Evolutionary conservation across 108 stramenopile genomes (phyloP).

Genomic region (Cyclotella atomus): DNA sequence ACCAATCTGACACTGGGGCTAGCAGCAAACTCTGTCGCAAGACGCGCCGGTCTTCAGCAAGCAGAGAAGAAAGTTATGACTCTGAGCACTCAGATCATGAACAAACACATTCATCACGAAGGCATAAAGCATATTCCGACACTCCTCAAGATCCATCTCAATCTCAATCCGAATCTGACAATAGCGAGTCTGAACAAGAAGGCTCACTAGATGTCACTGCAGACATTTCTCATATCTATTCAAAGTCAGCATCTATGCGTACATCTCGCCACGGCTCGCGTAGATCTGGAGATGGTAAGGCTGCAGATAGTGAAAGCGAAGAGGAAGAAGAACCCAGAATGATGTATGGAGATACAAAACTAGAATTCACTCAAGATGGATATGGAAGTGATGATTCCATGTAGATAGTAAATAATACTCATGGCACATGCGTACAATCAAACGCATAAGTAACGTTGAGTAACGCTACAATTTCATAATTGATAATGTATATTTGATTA

Average conservation of each 20-base stretch:
- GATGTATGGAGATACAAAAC: slow-evolving; percentile 51
- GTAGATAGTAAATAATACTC: no score
- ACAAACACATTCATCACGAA: background rate
- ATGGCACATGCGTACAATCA: no score
- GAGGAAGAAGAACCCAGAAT: slow-evolving; percentile 39
- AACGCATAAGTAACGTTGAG: no score
- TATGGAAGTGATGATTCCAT: slow-evolving; percentile 22
- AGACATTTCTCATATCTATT: slow-evolving; percentile 41
- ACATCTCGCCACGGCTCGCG: slow-evolving; percentile 26
- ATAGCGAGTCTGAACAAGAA: slow-evolving; percentile 29
- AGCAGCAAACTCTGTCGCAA: background rate
- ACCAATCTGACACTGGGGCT: background rate
- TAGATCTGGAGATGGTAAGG: background rate
- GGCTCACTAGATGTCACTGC: slow-evolving; percentile 45
- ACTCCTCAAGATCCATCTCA: background rate
- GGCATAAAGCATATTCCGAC: background rate
- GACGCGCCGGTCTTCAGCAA: slow-evolving; percentile 7
- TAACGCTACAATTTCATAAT: no score
- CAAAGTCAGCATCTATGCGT: slow-evolving; percentile 30
- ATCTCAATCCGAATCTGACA: slow-evolving; percentile 18
- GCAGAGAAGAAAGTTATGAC: background rate
- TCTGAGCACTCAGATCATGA: background rate
- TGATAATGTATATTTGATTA: no score
- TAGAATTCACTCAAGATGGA: slow-evolving; percentile 41
- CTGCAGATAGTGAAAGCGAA: slow-evolving; percentile 22